Evolutionary conservation across 1,284 basidiomycete species (phyloP).

Genomic region (Sanghuangporus baumii): DNA sequence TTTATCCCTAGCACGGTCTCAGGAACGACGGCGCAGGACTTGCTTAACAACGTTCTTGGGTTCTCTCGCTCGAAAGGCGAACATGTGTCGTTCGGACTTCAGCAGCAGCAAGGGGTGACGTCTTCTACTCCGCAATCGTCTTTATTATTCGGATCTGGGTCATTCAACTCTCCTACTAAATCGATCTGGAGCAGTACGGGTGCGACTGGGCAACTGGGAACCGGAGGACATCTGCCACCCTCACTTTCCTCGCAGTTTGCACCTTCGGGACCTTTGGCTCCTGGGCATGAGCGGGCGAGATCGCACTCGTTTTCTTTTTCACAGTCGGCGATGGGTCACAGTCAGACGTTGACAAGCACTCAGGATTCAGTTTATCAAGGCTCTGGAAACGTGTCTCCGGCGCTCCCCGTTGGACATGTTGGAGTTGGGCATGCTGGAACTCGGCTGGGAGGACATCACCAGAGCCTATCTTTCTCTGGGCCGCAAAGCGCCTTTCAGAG

Average conservation of each 20-base stretch:
- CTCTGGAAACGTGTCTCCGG: neutral
- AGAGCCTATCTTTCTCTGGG: neutral
- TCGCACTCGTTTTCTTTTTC: constrained; percentile 9
- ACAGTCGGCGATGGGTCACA: neutral
- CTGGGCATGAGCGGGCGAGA: constrained; percentile 10
- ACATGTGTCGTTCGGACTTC: neutral
- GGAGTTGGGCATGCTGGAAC: neutral
- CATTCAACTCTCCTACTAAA: constrained; percentile 20
- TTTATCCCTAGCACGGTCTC: constrained; percentile 19
- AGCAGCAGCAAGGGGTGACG: constrained; percentile 11
- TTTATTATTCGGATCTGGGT: constrained; percentile 28
- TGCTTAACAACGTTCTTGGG: constrained; percentile 51
- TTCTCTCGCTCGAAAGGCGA: constrained; percentile 3
- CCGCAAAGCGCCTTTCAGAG: neutral
- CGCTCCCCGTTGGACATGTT: neutral
- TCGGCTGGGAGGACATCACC: neutral
- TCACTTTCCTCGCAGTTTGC: neutral
- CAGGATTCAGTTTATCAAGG: neutral
- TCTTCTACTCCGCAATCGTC: constrained; percentile 25
- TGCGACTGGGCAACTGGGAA: neutral
- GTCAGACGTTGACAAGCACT: neutral
- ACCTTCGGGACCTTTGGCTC: neutral
- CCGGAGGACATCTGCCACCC: neutral
- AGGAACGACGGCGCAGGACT: constrained; percentile 54
- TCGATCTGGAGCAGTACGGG: constrained; percentile 28